phyloP scores from a whole-genome alignment of 192 early-diverging fungal genomes.

The Entrophospora sp. region DNA sequence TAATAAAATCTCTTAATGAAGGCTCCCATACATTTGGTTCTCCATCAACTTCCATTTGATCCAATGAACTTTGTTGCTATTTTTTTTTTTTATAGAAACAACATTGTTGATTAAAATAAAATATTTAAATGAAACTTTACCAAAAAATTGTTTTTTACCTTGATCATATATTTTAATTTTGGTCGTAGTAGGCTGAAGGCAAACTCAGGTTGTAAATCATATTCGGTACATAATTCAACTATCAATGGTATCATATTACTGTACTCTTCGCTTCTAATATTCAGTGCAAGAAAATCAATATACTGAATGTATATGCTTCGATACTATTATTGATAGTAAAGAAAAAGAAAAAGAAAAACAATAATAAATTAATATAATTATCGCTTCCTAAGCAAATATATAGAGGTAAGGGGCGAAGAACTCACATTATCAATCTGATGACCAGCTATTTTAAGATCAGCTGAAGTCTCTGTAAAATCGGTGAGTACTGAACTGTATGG shows the following conservation, averaged over 20 bases:
- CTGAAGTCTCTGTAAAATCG: constrained; percentile 8
- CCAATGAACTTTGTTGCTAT: too few species aligned
- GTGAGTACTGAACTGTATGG: too few species aligned
- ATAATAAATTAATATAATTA: too few species aligned
- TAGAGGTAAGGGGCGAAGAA: too few species aligned
- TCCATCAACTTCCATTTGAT: constrained; percentile 2
- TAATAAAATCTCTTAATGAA: constrained; percentile 18
- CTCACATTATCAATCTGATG: constrained; percentile 20
- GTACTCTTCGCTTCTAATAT: background rate
- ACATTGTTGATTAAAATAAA: too few species aligned
- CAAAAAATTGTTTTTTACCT: constrained; percentile 7
- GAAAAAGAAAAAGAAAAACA: too few species aligned
- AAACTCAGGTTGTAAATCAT: background rate
- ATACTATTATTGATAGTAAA: too few species aligned
- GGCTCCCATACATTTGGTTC: constrained; percentile 28
- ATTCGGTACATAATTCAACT: background rate
- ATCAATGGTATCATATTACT: background rate
- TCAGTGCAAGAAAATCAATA: background rate
- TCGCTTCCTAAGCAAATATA: too few species aligned
- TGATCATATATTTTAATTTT: constrained; percentile 33
- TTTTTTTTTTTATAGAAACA: too few species aligned
- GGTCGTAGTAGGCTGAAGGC: constrained; percentile 8
- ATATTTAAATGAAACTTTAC: too few species aligned
- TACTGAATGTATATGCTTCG: background rate
- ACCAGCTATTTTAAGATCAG: background rate